Percentiles rank a stretch among this genome's conserved stretches.
These are phyloP conservation scores for Penicillium salamii DNA, from an alignment of 495 filamentous ascomycete genomes.

Conservation along the genomic window DNA sequence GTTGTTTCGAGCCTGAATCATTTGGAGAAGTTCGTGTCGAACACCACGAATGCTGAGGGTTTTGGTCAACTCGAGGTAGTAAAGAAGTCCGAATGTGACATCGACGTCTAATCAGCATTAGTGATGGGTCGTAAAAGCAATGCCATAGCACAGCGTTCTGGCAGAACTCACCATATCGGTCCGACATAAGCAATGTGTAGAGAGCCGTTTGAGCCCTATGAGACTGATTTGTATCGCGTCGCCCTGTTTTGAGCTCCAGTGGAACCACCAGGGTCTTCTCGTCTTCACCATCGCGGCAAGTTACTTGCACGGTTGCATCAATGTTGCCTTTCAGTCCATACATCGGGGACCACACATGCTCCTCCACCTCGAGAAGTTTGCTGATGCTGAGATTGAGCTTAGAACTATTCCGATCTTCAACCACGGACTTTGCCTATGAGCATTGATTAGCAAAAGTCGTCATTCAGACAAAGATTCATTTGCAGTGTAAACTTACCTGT, in stretches of 20 bases:
- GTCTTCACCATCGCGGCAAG: conserved; percentile 61
- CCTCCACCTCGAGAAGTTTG: conserved; percentile 93
- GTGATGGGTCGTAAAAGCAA: neutral
- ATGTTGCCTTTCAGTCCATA: conserved; percentile 97
- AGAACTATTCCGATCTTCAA: conserved; percentile 72
- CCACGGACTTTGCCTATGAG: conserved; percentile 62
- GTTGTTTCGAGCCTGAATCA: conserved; percentile 95
- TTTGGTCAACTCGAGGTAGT: conserved; percentile 88
- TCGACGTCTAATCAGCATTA: conserved; percentile 63
- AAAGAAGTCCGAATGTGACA: conserved; percentile 82
- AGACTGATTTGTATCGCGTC: conserved; percentile 64
- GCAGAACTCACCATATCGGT: conserved; percentile 71
- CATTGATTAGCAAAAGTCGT: conserved; percentile 11
- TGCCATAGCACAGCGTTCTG: neutral
- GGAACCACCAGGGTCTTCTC: conserved; percentile 77
- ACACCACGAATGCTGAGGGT: conserved; percentile 81
- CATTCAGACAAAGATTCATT: no score
- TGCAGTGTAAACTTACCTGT: conserved; percentile 53
- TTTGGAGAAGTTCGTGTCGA: conserved; percentile 81
- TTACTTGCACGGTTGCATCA: conserved; percentile 95
- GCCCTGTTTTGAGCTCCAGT: conserved; percentile 93
- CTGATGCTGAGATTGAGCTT: conserved; percentile 78
- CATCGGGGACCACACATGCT: conserved; percentile 96
- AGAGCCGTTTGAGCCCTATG: conserved; percentile 93
- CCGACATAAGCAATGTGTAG: conserved; percentile 88